A percentile compares a stretch with the other conserved stretches of the same genome.
Evolutionary conservation across 495 filamentous ascomycete genomes (phyloP).

Genomic region (Hypoxylon perforatum): DNA sequence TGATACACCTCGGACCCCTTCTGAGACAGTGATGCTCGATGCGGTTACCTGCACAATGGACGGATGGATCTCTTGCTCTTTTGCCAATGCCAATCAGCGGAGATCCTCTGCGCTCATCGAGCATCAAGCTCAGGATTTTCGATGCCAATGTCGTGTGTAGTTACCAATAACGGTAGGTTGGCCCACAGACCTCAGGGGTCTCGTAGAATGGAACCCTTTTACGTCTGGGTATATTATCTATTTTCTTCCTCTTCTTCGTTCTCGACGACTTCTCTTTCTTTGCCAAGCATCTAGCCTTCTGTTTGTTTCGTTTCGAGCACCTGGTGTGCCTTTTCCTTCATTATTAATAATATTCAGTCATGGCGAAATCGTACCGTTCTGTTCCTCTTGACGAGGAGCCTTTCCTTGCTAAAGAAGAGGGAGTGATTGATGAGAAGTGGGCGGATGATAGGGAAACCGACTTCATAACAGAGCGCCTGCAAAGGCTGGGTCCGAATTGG

Average conservation of each 20-base stretch:
- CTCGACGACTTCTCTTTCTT: constrained; percentile 10
- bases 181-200: constrained; percentile 15
- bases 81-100: constrained; percentile 34
- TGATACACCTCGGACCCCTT: constrained; percentile 27
- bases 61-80: constrained; percentile 13
- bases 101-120: constrained; percentile 29
- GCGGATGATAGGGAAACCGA: constrained; percentile 16
- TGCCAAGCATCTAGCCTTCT: constrained; percentile 10
- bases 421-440: constrained; percentile 31
- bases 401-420: constrained; percentile 45
- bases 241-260: constrained; percentile 20
- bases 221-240: constrained; percentile 4
- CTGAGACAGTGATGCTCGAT: constrained; percentile 37
- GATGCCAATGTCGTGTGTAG: no score
- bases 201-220: constrained; percentile 13
- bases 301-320: constrained; percentile 48
- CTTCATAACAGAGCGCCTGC: constrained; percentile 15
- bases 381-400: constrained; percentile 55
- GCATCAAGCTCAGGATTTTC: constrained; percentile 27
- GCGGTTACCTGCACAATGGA: constrained; percentile 22
- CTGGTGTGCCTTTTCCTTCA: constrained; percentile 50
- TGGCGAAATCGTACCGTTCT: constrained; percentile 48
- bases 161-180: not conserved
- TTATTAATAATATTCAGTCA: constrained; percentile 37
- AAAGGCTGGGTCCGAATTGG: constrained; percentile 47